These are phyloP conservation scores for Arthrobotrys entomopaga DNA, from an alignment of 2,329 filamentous ascomycete species.

Conservation along the genomic window DNA sequence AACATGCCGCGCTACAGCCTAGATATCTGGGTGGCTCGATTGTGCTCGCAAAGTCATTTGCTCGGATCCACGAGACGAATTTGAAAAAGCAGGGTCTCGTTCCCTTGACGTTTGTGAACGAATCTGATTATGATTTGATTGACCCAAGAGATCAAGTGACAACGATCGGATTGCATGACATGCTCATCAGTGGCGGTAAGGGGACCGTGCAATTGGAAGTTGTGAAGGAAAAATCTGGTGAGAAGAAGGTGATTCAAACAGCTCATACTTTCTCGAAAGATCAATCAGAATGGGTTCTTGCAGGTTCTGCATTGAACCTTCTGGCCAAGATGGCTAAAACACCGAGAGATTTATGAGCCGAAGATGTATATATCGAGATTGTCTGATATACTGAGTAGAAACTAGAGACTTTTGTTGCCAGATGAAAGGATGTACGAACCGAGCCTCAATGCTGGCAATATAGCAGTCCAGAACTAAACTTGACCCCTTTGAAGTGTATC, in stretches of 20 bases:
- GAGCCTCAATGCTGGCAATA: no score
- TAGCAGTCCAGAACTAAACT: no score
- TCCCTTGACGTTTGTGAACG: slow-evolving; percentile 87
- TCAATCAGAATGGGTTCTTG: slow-evolving; percentile 90
- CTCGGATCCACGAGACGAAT: slow-evolving; percentile 94
- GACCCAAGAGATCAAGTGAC: slow-evolving; percentile 82
- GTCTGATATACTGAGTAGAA: slow-evolving; percentile 23
- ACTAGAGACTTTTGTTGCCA: no score
- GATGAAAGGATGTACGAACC: no score
- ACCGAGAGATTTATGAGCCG: slow-evolving; percentile 1
- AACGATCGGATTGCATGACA: slow-evolving; percentile 84
- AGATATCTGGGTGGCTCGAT: slow-evolving; percentile 87
- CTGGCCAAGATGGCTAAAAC: slow-evolving; percentile 71
- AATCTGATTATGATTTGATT: slow-evolving; percentile 86
- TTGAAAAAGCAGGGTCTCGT: slow-evolving; percentile 98
- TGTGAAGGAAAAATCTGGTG: slow-evolving; percentile 69
- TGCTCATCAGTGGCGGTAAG: slow-evolving; percentile 79
- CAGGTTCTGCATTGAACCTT: slow-evolving; percentile 91
- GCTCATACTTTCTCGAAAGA: slow-evolving; percentile 88
- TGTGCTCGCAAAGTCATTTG: slow-evolving; percentile 86
- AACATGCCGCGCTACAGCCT: slow-evolving; percentile 89
- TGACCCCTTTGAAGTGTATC: no score
- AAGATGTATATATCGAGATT: neutral
- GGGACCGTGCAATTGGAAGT: slow-evolving; percentile 78
- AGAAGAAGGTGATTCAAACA: slow-evolving; percentile 76